Evolutionary conservation across 768 basidiomycete genomes (phyloP).

Genomic region (Naganishia vaughanmartiniae): DNA sequence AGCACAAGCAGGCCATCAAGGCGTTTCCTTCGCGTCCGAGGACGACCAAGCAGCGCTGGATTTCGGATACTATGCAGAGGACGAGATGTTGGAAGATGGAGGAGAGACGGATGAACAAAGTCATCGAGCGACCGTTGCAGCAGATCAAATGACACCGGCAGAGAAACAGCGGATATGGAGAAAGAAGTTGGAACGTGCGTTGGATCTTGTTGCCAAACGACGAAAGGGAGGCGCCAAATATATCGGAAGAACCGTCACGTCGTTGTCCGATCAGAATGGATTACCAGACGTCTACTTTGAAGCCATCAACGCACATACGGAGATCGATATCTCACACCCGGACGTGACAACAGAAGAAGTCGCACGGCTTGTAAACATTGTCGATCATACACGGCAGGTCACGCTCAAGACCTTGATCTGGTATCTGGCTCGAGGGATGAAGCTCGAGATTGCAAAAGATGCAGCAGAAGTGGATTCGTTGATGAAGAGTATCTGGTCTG

Average conservation of each 20-base stretch:
- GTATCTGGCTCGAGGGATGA: slow-evolving; percentile 10
- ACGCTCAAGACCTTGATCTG: slow-evolving; percentile 22
- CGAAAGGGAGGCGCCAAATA: background rate
- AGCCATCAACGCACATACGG: slow-evolving; percentile 16
- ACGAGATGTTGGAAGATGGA: slow-evolving; percentile 24
- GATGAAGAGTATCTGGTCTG: slow-evolving; percentile 18
- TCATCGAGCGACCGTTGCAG: slow-evolving; percentile 7
- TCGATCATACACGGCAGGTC: slow-evolving; percentile 19
- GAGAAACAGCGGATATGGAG: slow-evolving; percentile 9
- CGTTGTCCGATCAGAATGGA: slow-evolving; percentile 9
- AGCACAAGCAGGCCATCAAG: background rate
- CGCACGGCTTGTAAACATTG: slow-evolving; percentile 13
- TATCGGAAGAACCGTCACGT: background rate
- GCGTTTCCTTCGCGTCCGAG: background rate
- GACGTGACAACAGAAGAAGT: slow-evolving; percentile 19
- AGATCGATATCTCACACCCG: slow-evolving; percentile 19
- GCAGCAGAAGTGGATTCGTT: slow-evolving; percentile 2
- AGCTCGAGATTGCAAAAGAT: slow-evolving; percentile 8
- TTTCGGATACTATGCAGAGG: slow-evolving; percentile 18
- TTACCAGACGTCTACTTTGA: slow-evolving; percentile 19
- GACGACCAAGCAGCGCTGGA: slow-evolving; percentile 9
- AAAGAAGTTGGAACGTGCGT: slow-evolving; percentile 8
- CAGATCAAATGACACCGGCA: slow-evolving; percentile 19
- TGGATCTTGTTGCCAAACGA: slow-evolving; percentile 7
- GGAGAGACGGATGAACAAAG: slow-evolving; percentile 20